Evolutionary conservation across 192 early-diverging fungal species (phyloP).

Genomic region (Umbelopsis sp.): DNA sequence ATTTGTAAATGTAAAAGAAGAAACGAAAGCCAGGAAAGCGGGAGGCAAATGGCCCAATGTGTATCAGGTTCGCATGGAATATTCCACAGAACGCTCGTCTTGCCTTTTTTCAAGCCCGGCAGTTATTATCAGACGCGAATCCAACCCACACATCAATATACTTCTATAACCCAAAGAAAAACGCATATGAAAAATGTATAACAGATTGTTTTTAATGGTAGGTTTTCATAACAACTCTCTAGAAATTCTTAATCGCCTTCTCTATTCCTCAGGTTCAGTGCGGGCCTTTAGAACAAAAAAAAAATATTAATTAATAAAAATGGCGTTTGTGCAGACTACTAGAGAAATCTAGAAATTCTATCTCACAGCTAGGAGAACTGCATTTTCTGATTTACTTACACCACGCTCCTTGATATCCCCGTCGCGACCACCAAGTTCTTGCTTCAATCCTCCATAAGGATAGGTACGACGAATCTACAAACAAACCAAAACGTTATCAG

Average conservation of each 20-base stretch:
- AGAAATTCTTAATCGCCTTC: neutral
- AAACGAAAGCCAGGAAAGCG: slow-evolving; percentile 15
- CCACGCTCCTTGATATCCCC: slow-evolving; percentile 32
- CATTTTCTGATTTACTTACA: slow-evolving; percentile 36
- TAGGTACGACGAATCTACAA: slow-evolving; percentile 54
- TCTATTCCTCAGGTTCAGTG: slow-evolving; percentile 14
- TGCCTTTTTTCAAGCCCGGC: slow-evolving; percentile 7
- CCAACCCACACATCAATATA: neutral
- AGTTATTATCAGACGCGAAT: slow-evolving; percentile 6
- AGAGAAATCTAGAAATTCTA: neutral
- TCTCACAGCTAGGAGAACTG: neutral
- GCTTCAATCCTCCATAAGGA: slow-evolving; percentile 68
- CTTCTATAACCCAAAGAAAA: neutral
- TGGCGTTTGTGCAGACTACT: neutral
- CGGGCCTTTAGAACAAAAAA: neutral
- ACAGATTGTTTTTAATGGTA: neutral
- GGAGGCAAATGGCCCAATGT: slow-evolving; percentile 3
- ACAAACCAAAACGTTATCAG: neutral
- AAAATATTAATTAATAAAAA: neutral
- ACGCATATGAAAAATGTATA: too few species aligned
- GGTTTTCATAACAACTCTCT: slow-evolving; percentile 9
- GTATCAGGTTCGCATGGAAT: slow-evolving; percentile 16
- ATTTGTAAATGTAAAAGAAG: slow-evolving; percentile 31
- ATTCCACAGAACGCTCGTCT: neutral
- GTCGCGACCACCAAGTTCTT: slow-evolving; percentile 58